Base-by-base conservation (phyloP, 257 asterid genomes). In the Avicennia marina region DNA sequence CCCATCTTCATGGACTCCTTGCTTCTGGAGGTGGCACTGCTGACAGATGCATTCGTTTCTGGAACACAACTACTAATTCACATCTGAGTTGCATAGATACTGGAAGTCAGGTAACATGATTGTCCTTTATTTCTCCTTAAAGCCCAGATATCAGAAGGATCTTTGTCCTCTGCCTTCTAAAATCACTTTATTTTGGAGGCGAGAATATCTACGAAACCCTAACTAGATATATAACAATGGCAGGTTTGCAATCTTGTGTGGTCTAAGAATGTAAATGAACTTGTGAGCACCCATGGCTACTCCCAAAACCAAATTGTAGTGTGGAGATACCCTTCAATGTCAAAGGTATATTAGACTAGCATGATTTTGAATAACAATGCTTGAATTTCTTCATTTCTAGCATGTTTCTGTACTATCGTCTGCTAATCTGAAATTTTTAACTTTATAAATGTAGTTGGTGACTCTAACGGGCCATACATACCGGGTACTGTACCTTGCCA, bases 11-110 rank as follows among this genome's bases (percentile, higher is more conserved):
- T 49, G 98, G 98, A 16, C 94, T 88, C 59, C 95, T 91, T 42
- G 98, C 98, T 64, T 91, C 96, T 43, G 98, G 96, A 5, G 98
- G 98, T 43, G 98, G 96, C 27, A 91, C 98, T 19, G 98, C 96
- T 54, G 96, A 91, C 64, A 63, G 98, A 45, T 85, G 98, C 82
- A 91, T 91, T 63, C 94, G 94, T 22, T 85, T 91, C 56, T 91
- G 96, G 98, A 91, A 88, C 62, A 91, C 98, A 2, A 83, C 94
- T 58, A 88, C 94, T 29, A 88, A 88, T 59, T 62, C 94, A 7
- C 91, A 78, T 44, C 72, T 91, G 21, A 85, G 90, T 70, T 85
- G 89, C 70, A 72, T 91, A 86, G 98, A 91, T 67, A 91, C 98
- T 34, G 98, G 98, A 59, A 91, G 98, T 68, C 98, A 91, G 95